Conservation (phyloP, 345 rosid species). For the Rhodomyrtus tomentosa region DNA sequence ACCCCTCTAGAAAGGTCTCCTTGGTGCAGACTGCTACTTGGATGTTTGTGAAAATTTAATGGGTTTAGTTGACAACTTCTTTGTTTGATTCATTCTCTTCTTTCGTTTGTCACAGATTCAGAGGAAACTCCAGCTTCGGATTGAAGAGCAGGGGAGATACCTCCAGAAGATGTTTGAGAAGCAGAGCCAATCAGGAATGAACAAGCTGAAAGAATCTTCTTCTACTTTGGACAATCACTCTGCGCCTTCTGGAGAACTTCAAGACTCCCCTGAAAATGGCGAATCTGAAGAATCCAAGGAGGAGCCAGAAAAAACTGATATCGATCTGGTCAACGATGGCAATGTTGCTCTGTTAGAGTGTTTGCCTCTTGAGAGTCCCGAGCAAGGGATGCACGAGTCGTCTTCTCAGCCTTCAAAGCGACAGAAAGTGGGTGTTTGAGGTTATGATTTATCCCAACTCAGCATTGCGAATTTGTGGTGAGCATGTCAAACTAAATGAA, state of each 20-base stretch:
- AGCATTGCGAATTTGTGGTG: slow-evolving; percentile 7
- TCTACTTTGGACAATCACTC: slow-evolving; percentile 32
- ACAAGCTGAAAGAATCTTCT: slow-evolving; percentile 46
- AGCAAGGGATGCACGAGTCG: slow-evolving; percentile 4
- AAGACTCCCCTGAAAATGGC: slow-evolving; percentile 17
- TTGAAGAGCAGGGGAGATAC: slow-evolving; percentile 94
- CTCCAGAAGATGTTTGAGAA: slow-evolving; percentile 97
- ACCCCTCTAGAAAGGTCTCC: not conserved
- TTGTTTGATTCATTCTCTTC: not conserved
- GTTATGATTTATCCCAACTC: not conserved
- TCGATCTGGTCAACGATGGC: not conserved
- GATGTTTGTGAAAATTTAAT: not conserved
- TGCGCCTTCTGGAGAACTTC: slow-evolving; percentile 10
- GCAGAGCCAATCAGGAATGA: slow-evolving; percentile 52
- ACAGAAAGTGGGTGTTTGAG: slow-evolving; percentile 20
- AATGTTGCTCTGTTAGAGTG: not conserved
- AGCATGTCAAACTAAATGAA: not conserved
- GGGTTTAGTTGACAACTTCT: not conserved
- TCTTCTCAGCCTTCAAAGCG: slow-evolving; percentile 37
- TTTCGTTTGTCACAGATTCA: slow-evolving; percentile 44
- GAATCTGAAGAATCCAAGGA: slow-evolving; percentile 21
- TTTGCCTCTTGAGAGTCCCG: slow-evolving; percentile 4
- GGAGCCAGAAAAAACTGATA: not conserved
- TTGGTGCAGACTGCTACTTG: not conserved
- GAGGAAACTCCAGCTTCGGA: slow-evolving; percentile 80